Percentiles rank a stretch among this genome's conserved stretches.
phyloP scores from a whole-genome alignment of 805 yeast species.

The Candida mattraensis region DNA sequence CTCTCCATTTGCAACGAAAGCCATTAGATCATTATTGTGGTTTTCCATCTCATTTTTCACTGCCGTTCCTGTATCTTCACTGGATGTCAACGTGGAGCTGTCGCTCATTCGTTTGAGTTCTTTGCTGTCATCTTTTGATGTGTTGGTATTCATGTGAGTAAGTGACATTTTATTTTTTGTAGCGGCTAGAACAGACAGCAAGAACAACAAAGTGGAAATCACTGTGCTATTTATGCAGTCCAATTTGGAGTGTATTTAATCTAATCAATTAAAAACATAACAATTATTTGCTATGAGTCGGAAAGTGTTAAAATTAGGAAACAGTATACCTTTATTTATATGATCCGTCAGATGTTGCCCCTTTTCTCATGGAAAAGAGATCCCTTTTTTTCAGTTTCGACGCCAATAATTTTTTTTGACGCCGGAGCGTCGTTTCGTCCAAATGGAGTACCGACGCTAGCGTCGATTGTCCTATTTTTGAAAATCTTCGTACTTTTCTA shows the following conservation, averaged over 20 bases:
- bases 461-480: too few species aligned
- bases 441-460: too few species aligned
- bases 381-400: too few species aligned
- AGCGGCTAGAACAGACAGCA: slow-evolving; percentile 3
- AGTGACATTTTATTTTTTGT: slow-evolving; percentile 7
- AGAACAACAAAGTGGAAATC: neutral
- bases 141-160: slow-evolving; percentile 4
- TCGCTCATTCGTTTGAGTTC: slow-evolving; percentile 9
- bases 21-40: neutral
- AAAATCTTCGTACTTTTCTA: too few species aligned
- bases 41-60: slow-evolving; percentile 5
- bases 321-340: too few species aligned
- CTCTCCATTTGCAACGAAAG: too few species aligned
- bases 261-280: slow-evolving; percentile 3
- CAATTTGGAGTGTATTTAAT: neutral
- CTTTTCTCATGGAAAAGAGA: too few species aligned
- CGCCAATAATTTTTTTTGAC: too few species aligned
- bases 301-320: too few species aligned
- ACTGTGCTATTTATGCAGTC: slow-evolving; percentile 2
- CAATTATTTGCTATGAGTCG: slow-evolving; percentile 6
- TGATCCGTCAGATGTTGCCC: too few species aligned
- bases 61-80: neutral
- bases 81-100: slow-evolving; percentile 9
- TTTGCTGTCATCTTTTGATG: slow-evolving; percentile 3
- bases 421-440: too few species aligned